These are phyloP conservation scores for Phaffomyces thermotolerans DNA, from an alignment of 805 yeast species.

Conservation along the genomic window DNA sequence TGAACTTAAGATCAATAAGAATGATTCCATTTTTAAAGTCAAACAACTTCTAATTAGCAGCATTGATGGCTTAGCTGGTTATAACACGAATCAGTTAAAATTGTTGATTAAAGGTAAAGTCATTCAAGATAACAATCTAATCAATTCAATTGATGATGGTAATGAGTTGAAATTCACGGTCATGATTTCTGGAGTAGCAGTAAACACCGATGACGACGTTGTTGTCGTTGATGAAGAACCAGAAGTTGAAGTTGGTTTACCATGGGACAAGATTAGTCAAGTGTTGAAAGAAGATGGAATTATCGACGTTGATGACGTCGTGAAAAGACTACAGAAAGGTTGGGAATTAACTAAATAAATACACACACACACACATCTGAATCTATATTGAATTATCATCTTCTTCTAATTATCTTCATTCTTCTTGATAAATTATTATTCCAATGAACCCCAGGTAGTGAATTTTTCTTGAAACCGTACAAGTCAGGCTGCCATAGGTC, in stretches of 20 bases:
- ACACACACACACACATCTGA: neutral
- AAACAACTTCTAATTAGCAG: conserved; percentile 22
- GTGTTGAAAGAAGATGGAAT: conserved; percentile 31
- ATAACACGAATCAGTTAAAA: conserved; percentile 36
- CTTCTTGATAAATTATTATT: conserved; percentile 50
- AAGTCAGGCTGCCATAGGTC: conserved; percentile 32
- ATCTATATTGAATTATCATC: neutral
- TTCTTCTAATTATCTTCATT: conserved; percentile 38
- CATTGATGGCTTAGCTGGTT: conserved; percentile 25
- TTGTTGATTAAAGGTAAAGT: conserved; percentile 58
- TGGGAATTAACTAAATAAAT: conserved; percentile 29
- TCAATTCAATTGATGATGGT: conserved; percentile 26
- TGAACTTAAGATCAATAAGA: conserved; percentile 18
- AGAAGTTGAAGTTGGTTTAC: conserved; percentile 12
- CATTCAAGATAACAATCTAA: conserved; percentile 41
- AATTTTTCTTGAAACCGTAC: conserved; percentile 34
- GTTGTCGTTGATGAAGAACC: neutral
- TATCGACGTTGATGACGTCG: conserved; percentile 16
- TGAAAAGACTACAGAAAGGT: conserved; percentile 32
- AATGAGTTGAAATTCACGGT: conserved; percentile 12
- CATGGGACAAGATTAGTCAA: conserved; percentile 39
- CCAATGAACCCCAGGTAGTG: conserved; percentile 51
- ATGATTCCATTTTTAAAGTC: conserved; percentile 28
- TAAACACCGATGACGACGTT: neutral
- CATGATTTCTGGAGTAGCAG: conserved; percentile 23